Base-by-base conservation (phyloP, 495 filamentous ascomycete species). In the Gamarada debralockiae region DNA sequence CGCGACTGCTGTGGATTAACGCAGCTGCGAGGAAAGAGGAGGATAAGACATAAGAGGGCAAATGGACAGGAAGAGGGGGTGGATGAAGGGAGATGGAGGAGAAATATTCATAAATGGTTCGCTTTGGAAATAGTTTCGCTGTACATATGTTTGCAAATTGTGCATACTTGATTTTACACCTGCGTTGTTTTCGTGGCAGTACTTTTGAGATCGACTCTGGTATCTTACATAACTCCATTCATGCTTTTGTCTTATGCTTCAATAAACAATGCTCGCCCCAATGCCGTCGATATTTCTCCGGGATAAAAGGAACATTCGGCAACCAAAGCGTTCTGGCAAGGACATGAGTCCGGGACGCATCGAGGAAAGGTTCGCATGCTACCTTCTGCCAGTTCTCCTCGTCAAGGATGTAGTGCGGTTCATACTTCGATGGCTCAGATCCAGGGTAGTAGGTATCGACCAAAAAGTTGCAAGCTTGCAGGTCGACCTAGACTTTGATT, bases 231-330 rank as follows among this genome's bases (percentile, higher is more conserved):
- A 24, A n/a, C 15, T 3, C 33, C 13, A 34, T 34, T 21, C 40
- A 38, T 23, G 13, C 34, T 53, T 63, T 70, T 37, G 38, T 61
- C 61, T 67, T 76, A 56, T 80, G 80, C 60, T 74, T 74, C 52
- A 96, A 68, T 44, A 97, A 72, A 64, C 91, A 97, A 69, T 96
- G 90, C 34, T 79, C 68, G 44, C 89, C 90, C 87, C 89, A 97
- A 65, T 80, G 79, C 54, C 91, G 79, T 50, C 72, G 81, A 46
- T 79, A 84, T 49, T 73, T 73, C 50, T 82, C 73, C 9, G 90
- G 91, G 38, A 96, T 73, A 17, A 90, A 59, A 9, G 78, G 70
- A 59, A 76, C 72, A 56, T 95, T 36, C 2, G 93, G 95, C 27
- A 95, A 66, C 92, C 92, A 97, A 52, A 95, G 68, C 27, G 89